Percentiles rank a stretch among this genome's conserved stretches.
Conservation (phyloP, 805 yeast genomes). For the Metschnikowia hibisci region DNA sequence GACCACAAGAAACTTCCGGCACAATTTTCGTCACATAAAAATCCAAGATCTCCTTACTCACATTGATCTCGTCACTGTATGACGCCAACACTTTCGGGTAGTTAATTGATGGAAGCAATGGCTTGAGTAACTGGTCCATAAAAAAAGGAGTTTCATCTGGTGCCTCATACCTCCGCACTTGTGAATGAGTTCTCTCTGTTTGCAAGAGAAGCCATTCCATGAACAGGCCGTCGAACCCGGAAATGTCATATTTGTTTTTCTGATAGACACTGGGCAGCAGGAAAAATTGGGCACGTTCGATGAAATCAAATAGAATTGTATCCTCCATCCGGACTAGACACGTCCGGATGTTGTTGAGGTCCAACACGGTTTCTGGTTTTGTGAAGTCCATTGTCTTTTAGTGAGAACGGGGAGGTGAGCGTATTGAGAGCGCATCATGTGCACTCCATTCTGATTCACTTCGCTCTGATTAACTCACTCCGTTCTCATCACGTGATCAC, state of each 20-base stretch:
- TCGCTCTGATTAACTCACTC: too few species aligned
- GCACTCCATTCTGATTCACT: neutral
- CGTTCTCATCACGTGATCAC: neutral
- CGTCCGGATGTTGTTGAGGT: slow-evolving; percentile 76
- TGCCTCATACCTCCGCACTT: slow-evolving; percentile 83
- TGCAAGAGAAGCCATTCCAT: slow-evolving; percentile 82
- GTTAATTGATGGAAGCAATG: slow-evolving; percentile 74
- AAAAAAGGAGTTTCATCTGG: slow-evolving; percentile 93
- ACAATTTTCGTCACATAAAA: slow-evolving; percentile 72
- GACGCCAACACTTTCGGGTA: slow-evolving; percentile 78
- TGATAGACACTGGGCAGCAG: slow-evolving; percentile 73
- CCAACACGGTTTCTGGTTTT: slow-evolving; percentile 76
- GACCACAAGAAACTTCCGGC: slow-evolving; percentile 62
- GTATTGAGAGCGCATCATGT: neutral
- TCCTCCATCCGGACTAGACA: slow-evolving; percentile 93
- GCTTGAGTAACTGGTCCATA: slow-evolving; percentile 60
- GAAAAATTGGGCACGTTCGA: slow-evolving; percentile 88
- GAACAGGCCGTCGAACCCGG: slow-evolving; percentile 73
- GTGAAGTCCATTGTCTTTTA: slow-evolving; percentile 66
- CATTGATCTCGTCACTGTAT: slow-evolving; percentile 70
- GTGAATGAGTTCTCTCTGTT: slow-evolving; percentile 62
- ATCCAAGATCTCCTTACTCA: slow-evolving; percentile 63
- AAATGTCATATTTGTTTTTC: slow-evolving; percentile 51
- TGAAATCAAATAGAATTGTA: slow-evolving; percentile 85
- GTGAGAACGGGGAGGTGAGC: neutral